A percentile compares a stretch with the other conserved stretches of the same genome.
phyloP scores from a whole-genome alignment of 495 filamentous ascomycete species.

The Aspergillus nidulans region DNA sequence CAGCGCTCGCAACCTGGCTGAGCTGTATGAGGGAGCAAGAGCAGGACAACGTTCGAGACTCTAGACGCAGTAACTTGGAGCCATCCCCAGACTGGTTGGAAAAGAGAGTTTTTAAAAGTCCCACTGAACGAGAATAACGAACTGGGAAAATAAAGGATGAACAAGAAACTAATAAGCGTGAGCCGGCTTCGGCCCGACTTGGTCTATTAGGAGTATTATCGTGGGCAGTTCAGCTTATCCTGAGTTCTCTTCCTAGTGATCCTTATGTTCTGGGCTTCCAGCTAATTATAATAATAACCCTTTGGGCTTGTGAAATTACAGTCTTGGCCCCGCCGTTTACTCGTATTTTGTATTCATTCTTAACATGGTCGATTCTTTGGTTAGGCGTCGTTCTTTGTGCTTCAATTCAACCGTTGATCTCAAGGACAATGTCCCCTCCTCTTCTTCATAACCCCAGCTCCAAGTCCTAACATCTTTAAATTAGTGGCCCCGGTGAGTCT shows the following conservation, averaged over 20 bases:
- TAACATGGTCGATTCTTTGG: not conserved
- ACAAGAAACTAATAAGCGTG: conserved; percentile 20
- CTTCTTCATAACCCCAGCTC: not conserved
- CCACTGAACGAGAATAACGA: conserved; percentile 2
- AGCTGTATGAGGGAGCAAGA: not conserved
- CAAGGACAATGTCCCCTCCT: not conserved
- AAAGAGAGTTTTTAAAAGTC: conserved; percentile 23
- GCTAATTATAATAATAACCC: not conserved
- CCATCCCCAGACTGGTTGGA: conserved; percentile 15
- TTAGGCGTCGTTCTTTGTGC: not conserved
- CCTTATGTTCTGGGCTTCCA: not conserved
- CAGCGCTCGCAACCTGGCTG: not conserved
- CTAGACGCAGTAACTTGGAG: not conserved
- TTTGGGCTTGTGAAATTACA: conserved; percentile 1
- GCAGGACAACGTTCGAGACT: not conserved
- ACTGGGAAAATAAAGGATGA: conserved; percentile 9
- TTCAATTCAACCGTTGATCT: not conserved
- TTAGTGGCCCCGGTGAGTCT: not conserved
- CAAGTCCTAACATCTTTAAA: not conserved
- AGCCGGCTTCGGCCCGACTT: conserved; percentile 15
- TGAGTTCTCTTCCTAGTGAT: conserved; percentile 3
- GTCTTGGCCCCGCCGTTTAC: not conserved
- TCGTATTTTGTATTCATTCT: not conserved
- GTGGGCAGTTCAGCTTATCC: conserved; percentile 19
- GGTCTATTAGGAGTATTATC: not conserved